These are phyloP conservation scores for Populus hybrid DNA, from an alignment of 441 rosid genomes.

Conservation along the genomic window DNA sequence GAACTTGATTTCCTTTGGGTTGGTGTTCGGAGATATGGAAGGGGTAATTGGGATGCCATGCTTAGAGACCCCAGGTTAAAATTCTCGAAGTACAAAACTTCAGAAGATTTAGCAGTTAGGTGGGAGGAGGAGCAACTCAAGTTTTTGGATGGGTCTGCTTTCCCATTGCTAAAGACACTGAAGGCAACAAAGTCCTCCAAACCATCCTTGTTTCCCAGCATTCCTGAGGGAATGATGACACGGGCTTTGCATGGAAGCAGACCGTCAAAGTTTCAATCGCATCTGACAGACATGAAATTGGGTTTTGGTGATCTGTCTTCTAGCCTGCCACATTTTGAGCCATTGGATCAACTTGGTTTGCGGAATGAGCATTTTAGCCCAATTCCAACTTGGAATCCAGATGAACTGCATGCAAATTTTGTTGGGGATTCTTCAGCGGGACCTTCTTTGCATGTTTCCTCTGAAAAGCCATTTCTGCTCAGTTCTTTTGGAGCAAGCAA, in stretches of 20 bases:
- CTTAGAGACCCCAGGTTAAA: conserved; percentile 87
- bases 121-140: conserved; percentile 98
- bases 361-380: conserved; percentile 63
- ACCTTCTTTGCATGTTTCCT: conserved; percentile 45
- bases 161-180: conserved; percentile 45
- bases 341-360: conserved; percentile 58
- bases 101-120: conserved; percentile 72
- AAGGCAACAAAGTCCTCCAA: conserved; percentile 51
- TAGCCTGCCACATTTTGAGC: conserved; percentile 55
- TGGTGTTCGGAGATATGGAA: conserved; percentile 97
- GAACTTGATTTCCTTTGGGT: conserved; percentile 99
- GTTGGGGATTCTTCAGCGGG: conserved; percentile 65
- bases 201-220: conserved; percentile 59
- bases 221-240: conserved; percentile 94
- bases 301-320: conserved; percentile 66
- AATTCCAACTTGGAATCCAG: conserved; percentile 48
- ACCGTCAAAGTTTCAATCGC: conserved; percentile 69
- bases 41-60: conserved; percentile 93
- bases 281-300: conserved; percentile 95
- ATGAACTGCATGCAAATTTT: conserved; percentile 38
- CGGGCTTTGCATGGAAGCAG: conserved; percentile 87
- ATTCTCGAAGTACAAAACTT: conserved; percentile 66
- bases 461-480: conserved; percentile 76
- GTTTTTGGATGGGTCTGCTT: conserved; percentile 65
- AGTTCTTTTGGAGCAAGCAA: conserved; percentile 69